Evolutionary conservation across 371 early-diverging fungal species (phyloP), one percentile per base, ranked within the genome.

Genomic region (Circinella minor): DNA sequence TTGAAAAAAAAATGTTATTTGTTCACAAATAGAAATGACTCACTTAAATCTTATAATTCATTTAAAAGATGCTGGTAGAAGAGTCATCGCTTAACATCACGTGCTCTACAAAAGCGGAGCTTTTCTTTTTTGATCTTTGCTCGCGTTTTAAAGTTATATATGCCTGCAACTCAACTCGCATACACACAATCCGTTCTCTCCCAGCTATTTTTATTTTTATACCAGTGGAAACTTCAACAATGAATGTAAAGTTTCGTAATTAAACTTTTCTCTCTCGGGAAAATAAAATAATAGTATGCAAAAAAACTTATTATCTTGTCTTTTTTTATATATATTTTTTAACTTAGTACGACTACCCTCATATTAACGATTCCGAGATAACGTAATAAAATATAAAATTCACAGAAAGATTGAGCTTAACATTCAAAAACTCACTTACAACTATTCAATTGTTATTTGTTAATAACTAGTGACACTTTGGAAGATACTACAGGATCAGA

Each of bases 401-500:
- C 51, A 17, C 8, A 51, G 17, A 51, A 14, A 51, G n/a, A 51
- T 5, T 13, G 14, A 51, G 14, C 8, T 5, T 4, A 14, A 47
- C 47, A 47, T 9, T 11, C 11, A 10, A 34, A 34, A 18, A 27
- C 57, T 34, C 18, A 57, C 57, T 10, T 34, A 9, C 27, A 27
- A 4, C 34, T 10, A 27, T 17, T 57, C 5, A 27, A 57, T 34
- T 14, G 34, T 34, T n/a, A 8, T 11, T 55, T 14, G 15, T 20
- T 18, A 15, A 7, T 55, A 11, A 17, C 18, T 34, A 81, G 84
- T n/a, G 80, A 84, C 47, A 76, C 75, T 27, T 55, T 80, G 13
- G 81, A 84, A 15, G 84, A 84, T 36, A 66, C 73, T 43, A 66
- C 74, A 1, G 60, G 72, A 14, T 77, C 77, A 11, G 80, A 82